Percentiles rank a stretch among this genome's conserved stretches.
Evolutionary conservation across 106 monocot genomes (phyloP).

Genomic region (Xerophyta viscosa): DNA sequence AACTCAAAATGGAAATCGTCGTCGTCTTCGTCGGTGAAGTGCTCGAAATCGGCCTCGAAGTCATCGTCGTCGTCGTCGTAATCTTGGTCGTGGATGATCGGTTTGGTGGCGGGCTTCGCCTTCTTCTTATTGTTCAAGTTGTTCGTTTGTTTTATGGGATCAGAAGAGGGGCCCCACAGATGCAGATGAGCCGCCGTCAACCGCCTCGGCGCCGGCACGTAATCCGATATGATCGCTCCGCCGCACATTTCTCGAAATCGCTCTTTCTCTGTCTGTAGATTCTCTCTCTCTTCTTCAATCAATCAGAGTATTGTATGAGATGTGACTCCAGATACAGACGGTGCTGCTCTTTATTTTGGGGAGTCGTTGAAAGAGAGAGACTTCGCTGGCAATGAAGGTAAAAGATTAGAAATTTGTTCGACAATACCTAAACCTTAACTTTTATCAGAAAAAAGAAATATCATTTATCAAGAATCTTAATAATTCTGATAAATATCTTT

Average conservation of each 20-base stretch:
- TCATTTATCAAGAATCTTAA: too few relatives aligned
- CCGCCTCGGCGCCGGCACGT: conserved; percentile 28
- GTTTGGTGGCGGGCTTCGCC: neutral
- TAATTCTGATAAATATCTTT: too few relatives aligned
- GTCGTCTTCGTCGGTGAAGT: conserved; percentile 47
- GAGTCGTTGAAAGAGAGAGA: too few relatives aligned
- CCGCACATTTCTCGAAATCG: conserved; percentile 43
- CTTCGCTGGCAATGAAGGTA: too few relatives aligned
- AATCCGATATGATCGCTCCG: conserved; percentile 67
- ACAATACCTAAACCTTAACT: too few relatives aligned
- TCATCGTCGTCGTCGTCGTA: conserved; percentile 36
- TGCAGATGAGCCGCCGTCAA: conserved; percentile 16
- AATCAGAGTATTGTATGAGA: too few relatives aligned
- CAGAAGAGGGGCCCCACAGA: conserved; percentile 47
- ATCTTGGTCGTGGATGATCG: neutral
- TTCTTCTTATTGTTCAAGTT: conserved; percentile 1
- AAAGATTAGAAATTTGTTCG: too few relatives aligned
- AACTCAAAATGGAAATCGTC: too few relatives aligned
- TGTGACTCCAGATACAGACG: too few relatives aligned
- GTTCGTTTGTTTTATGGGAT: too few relatives aligned
- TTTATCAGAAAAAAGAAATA: too few relatives aligned
- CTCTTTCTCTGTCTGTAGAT: neutral
- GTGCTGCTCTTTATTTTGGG: too few relatives aligned
- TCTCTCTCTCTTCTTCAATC: neutral
- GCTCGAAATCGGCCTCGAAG: conserved; percentile 64